Evolutionary conservation across 768 basidiomycete genomes (phyloP).

Genomic region (Phaeotremella skinneri): DNA sequence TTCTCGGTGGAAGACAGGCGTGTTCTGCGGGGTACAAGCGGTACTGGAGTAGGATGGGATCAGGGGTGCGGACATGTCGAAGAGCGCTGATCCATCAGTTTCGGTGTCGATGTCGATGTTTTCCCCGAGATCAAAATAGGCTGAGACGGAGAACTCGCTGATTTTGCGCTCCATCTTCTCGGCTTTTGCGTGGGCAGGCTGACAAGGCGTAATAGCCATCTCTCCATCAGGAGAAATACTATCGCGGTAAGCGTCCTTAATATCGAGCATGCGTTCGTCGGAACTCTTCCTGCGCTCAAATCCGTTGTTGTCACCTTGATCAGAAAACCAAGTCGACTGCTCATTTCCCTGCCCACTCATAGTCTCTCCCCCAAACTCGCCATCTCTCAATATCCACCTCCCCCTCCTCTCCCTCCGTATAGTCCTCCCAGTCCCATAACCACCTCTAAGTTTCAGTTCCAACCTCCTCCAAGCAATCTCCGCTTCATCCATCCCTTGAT

Average conservation of each 20-base stretch:
- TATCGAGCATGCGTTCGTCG: no score
- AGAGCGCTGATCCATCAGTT: slow-evolving; percentile 17
- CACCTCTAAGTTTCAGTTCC: neutral
- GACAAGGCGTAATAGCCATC: no score
- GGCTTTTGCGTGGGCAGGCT: neutral
- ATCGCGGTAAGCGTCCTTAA: no score
- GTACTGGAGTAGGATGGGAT: slow-evolving; percentile 15
- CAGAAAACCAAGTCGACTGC: no score
- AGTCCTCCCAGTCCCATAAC: neutral
- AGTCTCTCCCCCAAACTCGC: no score
- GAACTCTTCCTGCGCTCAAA: neutral
- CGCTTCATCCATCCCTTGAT: slow-evolving; percentile 8
- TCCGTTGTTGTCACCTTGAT: neutral
- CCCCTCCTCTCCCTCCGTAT: slow-evolving; percentile 6
- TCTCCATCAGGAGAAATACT: neutral
- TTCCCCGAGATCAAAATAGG: slow-evolving; percentile 1
- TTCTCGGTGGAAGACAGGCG: slow-evolving; percentile 21
- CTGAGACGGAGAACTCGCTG: slow-evolving; percentile 19
- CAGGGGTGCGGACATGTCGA: slow-evolving; percentile 33
- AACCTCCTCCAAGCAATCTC: slow-evolving; percentile 24
- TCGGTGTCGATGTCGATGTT: neutral
- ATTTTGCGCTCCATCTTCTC: slow-evolving; percentile 5
- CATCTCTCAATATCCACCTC: slow-evolving; percentile 16
- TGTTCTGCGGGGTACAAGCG: slow-evolving; percentile 25
- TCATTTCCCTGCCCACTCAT: no score